Base-by-base conservation (phyloP, 768 basidiomycete species). In the Hygrophoropsis aurantiaca region DNA sequence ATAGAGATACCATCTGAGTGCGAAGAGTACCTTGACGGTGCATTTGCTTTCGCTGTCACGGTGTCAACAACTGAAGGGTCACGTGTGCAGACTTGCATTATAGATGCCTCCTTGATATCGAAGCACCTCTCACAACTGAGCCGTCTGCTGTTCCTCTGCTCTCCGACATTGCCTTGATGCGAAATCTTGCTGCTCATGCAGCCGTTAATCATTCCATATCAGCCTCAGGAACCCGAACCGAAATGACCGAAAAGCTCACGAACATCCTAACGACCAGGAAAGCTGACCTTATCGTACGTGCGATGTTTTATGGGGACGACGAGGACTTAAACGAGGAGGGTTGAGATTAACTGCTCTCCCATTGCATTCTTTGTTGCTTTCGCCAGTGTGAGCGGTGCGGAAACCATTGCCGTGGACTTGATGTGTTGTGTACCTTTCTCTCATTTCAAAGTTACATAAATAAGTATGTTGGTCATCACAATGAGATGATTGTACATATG, bases 141-240 rank as follows among this genome's bases (percentile, higher is more conserved):
- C 73, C 79, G 4, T 47, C 54, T 7, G 50, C 64, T 15, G 78
- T 77, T 51, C 42, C 59, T 11, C 58, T 62, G 10, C 68, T 85
- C 11, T 76, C 81, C 13, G 49, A 55, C 4, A 64, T 66, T 1
- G 81, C 79, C 0, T 66, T 86, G 24, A 73, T 73, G 52, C 68
- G 77, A 10, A 86, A 87, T 53, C 72, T 87, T 4, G 66, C 68
- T 16, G 83, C 74, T 1, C 83, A 86, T 54, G 74, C 80, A 1
- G 65, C 52, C 10, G 59, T 59, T 47, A 81, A 86, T 52, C 53
- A 69, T 18, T 54, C 53, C 1, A 74, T 85, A 27, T n/a, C 71
- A 16, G 59, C 71, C 0, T 59, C 67, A 13, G 84, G 82, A 0
- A 68, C 73, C 19, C 75, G 73, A 49, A 54, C 51, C 11, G 79